These are phyloP conservation scores for Ceratobasidium sp. DNA, from an alignment of 1,284 basidiomycete species.

Conservation along the genomic window DNA sequence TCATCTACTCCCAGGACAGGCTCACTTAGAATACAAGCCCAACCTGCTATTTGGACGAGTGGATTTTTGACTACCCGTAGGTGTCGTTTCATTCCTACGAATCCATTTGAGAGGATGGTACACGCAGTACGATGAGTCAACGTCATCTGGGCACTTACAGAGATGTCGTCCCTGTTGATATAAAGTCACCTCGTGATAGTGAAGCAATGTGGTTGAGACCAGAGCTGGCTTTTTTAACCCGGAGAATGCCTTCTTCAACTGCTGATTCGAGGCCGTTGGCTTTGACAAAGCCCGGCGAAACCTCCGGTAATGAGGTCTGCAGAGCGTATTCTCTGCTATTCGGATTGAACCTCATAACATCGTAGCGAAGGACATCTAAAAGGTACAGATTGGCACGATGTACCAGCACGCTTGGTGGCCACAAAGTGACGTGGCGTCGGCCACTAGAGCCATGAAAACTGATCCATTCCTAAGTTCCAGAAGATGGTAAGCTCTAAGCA, in stretches of 20 bases:
- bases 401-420: neutral
- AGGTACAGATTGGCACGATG: constrained; percentile 14
- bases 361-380: constrained; percentile 1
- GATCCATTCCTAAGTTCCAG: constrained; percentile 14
- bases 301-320: neutral
- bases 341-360: neutral
- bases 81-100: neutral
- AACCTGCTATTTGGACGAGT: too few relatives aligned
- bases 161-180: too few relatives aligned
- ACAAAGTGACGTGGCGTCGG: neutral
- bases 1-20: too few relatives aligned
- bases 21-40: too few relatives aligned
- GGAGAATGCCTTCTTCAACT: constrained; percentile 4
- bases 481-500: neutral
- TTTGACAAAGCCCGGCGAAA: neutral
- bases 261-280: neutral
- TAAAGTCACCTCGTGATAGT: neutral
- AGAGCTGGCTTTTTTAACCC: neutral
- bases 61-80: too few relatives aligned
- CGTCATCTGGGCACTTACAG: neutral
- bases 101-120: neutral
- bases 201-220: neutral
- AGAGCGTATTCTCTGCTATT: neutral
- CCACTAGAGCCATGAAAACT: constrained; percentile 1
- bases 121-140: neutral